phyloP scores from a whole-genome alignment of 345 rosid species.

The Gossypium herbaceum region DNA sequence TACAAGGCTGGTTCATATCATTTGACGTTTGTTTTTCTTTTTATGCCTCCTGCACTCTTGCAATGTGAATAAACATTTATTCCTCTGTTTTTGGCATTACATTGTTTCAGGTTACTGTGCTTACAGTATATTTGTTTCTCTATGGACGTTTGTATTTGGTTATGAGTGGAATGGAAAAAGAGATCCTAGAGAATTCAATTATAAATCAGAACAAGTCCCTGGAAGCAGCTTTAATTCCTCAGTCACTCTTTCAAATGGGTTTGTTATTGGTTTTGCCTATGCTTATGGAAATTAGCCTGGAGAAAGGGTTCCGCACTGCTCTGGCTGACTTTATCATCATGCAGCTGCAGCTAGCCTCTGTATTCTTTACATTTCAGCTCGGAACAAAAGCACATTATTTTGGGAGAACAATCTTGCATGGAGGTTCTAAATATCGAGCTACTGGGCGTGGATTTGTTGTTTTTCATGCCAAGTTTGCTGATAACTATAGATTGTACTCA shows the following conservation, averaged over 20 bases:
- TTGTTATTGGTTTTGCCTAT: conserved; percentile 36
- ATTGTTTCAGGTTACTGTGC: conserved; percentile 72
- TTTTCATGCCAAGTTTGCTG: conserved; percentile 23
- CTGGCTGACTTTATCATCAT: conserved; percentile 38
- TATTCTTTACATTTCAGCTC: conserved; percentile 44
- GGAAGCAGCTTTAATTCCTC: conserved; percentile 40
- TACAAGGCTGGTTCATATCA: conserved; percentile 1
- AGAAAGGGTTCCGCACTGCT: conserved; percentile 42
- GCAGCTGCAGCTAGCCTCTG: conserved; percentile 43
- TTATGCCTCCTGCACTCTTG: neutral
- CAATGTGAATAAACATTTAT: neutral
- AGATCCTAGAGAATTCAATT: neutral
- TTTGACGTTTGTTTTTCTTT: conserved; percentile 15
- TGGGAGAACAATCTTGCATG: conserved; percentile 36
- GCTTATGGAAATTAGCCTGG: conserved; percentile 48
- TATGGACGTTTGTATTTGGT: conserved; percentile 74
- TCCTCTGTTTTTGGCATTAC: conserved; percentile 16
- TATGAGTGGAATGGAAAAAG: conserved; percentile 18
- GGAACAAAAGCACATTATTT: conserved; percentile 40
- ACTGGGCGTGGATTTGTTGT: conserved; percentile 21
- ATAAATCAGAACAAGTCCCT: conserved; percentile 27
- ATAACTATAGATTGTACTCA: conserved; percentile 20
- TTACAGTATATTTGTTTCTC: conserved; percentile 78
- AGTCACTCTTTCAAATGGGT: conserved; percentile 38
- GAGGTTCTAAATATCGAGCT: conserved; percentile 20